phyloP scores from a whole-genome alignment of 2,329 filamentous ascomycete genomes.

The Tolypocladium cylindrosporum region DNA sequence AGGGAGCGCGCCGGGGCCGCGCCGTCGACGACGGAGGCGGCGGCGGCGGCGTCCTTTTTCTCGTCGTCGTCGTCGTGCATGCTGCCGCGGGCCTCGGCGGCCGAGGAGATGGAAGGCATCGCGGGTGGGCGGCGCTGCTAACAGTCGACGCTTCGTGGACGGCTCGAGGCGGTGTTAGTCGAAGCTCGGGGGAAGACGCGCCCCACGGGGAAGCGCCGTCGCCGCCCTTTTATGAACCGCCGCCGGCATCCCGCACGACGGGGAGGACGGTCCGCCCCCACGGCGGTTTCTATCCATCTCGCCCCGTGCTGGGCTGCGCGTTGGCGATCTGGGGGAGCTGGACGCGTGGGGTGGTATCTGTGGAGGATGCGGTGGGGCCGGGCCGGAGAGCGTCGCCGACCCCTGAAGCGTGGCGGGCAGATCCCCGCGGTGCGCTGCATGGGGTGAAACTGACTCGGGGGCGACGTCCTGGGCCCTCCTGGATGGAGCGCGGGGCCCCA shows the following conservation, averaged over 20 bases:
- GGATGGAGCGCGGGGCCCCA: no score
- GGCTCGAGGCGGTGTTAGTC: no score
- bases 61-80: not conserved
- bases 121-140: not conserved
- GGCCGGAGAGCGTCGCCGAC: not conserved
- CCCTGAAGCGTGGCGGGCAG: not conserved
- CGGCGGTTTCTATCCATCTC: not conserved
- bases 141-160: no score
- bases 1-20: not conserved
- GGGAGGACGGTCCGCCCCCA: not conserved
- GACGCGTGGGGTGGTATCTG: not conserved
- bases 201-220: not conserved
- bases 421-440: not conserved
- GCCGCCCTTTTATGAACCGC: not conserved
- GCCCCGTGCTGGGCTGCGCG: not conserved
- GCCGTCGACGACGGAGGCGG: not conserved
- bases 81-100: not conserved
- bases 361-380: not conserved
- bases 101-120: not conserved
- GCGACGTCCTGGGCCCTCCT: no score
- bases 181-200: no score
- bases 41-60: not conserved
- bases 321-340: not conserved
- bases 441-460: not conserved
- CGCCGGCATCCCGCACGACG: not conserved